Percentiles rank a stretch among this genome's conserved stretches.
Evolutionary conservation across 2,329 filamentous ascomycete species (phyloP).

Genomic region (Passalora sequoiae): DNA sequence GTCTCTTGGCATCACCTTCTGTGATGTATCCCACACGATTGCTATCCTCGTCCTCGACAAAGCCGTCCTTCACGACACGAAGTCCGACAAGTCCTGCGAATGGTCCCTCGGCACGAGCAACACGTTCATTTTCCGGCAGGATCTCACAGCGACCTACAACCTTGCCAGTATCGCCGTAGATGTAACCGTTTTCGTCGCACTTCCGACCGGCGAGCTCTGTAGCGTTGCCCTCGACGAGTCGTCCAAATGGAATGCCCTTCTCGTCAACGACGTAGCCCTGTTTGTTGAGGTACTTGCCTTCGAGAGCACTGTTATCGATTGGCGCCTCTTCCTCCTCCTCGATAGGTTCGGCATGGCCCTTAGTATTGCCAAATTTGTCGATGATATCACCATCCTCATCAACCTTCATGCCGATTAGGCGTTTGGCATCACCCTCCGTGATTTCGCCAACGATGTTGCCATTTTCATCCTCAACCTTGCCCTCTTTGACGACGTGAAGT

Average conservation of each 20-base stretch:
- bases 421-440: conserved; percentile 64
- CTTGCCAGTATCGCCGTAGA: conserved; percentile 54
- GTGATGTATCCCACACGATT: conserved; percentile 67
- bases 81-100: conserved; percentile 63
- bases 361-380: conserved; percentile 64
- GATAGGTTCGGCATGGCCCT: conserved; percentile 52
- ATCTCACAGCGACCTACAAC: conserved; percentile 55
- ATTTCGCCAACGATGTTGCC: conserved; percentile 70
- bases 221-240: conserved; percentile 53
- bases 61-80: conserved; percentile 64
- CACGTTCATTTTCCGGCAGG: conserved; percentile 54
- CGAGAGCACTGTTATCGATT: conserved; percentile 50
- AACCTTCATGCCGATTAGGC: conserved; percentile 65
- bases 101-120: conserved; percentile 58
- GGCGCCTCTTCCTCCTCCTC: conserved; percentile 37
- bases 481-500: conserved; percentile 63
- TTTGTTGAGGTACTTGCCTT: conserved; percentile 54
- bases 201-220: conserved; percentile 54
- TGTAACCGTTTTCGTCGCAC: conserved; percentile 52
- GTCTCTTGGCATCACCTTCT: conserved; percentile 64
- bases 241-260: conserved; percentile 52
- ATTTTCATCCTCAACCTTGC: conserved; percentile 70
- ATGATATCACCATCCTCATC: conserved; percentile 79
- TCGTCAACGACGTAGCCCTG: conserved; percentile 53
- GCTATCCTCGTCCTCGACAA: conserved; percentile 72